A percentile compares a stretch with the other conserved stretches of the same genome.
phyloP scores from a whole-genome alignment of 495 filamentous ascomycete genomes.

The Trichoderma asperelloides region DNA sequence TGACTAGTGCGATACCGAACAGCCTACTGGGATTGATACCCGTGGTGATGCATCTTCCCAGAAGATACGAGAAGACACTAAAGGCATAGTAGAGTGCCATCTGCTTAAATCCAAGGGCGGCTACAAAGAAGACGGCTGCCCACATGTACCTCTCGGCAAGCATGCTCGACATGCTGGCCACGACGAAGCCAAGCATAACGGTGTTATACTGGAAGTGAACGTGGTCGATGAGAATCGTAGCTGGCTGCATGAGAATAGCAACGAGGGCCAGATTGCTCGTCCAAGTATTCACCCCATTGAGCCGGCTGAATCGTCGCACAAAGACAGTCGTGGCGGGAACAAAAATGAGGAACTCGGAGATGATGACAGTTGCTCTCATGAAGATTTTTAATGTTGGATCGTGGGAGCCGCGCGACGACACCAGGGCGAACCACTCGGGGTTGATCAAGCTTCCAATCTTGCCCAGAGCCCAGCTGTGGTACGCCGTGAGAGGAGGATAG shows the following conservation, averaged over 20 bases:
- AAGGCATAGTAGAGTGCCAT: constrained; percentile 98
- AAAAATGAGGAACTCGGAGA: constrained; percentile 84
- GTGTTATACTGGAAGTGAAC: constrained; percentile 99
- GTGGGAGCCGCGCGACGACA: constrained; percentile 72
- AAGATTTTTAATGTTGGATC: constrained; percentile 76
- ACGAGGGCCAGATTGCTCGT: constrained; percentile 74
- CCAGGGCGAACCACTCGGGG: constrained; percentile 80
- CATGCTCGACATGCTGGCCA: constrained; percentile 81
- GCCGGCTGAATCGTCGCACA: constrained; percentile 63
- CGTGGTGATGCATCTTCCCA: constrained; percentile 76
- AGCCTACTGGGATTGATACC: constrained; percentile 60
- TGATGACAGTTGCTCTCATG: constrained; percentile 84
- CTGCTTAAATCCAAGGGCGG: constrained; percentile 89
- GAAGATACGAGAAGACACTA: constrained; percentile 80
- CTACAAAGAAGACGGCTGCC: constrained; percentile 90
- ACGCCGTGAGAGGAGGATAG: constrained; percentile 94
- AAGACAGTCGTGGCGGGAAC: constrained; percentile 80
- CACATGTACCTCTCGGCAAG: constrained; percentile 76
- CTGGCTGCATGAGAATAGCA: constrained; percentile 87
- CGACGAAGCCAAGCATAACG: constrained; percentile 86
- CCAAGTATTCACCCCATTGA: constrained; percentile 63
- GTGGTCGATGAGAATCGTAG: constrained; percentile 87
- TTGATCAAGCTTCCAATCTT: constrained; percentile 74
- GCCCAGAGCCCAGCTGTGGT: constrained; percentile 91
- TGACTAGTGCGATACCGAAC: constrained; percentile 62